These are phyloP conservation scores for Sporothrix globosa DNA, from an alignment of 2,329 filamentous ascomycete genomes.

Conservation along the genomic window DNA sequence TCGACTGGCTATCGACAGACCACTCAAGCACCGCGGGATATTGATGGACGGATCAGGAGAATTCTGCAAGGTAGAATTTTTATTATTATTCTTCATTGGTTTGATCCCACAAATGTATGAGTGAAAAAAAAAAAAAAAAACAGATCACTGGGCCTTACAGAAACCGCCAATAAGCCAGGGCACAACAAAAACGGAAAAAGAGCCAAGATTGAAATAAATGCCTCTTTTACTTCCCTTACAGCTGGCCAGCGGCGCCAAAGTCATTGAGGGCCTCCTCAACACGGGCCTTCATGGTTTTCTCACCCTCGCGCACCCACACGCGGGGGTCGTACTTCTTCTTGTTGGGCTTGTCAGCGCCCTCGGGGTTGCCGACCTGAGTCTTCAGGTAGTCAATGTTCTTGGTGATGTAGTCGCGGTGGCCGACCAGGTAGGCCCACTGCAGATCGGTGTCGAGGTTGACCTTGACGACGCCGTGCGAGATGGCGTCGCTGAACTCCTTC, in stretches of 20 bases:
- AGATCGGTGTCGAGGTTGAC: conserved; percentile 99
- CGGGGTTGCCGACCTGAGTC: conserved; percentile 89
- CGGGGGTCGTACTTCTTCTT: conserved; percentile 93
- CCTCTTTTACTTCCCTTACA: conserved; percentile 57
- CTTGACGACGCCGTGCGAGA: conserved; percentile 94
- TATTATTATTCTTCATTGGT: conserved; percentile 20
- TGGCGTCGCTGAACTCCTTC: conserved; percentile 86
- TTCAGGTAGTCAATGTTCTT: conserved; percentile 94
- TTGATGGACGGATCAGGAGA: conserved; percentile 17
- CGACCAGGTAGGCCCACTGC: conserved; percentile 89
- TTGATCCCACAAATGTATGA: conserved; percentile 16
- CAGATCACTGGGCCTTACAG: neutral
- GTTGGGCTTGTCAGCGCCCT: conserved; percentile 93
- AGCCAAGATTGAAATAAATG: conserved; percentile 13
- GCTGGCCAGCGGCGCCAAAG: conserved; percentile 82
- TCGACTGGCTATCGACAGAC: neutral
- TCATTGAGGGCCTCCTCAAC: conserved; percentile 81
- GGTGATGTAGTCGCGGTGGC: conserved; percentile 92
- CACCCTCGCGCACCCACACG: conserved; percentile 79
- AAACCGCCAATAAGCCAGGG: neutral
- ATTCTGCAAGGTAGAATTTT: conserved; percentile 43
- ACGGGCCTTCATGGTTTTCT: conserved; percentile 92
- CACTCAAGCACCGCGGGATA: neutral
- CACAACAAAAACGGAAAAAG: neutral
- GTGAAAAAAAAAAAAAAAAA: conserved; percentile 26